Percentiles rank a stretch among this genome's conserved stretches.
Evolutionary conservation across 2,329 filamentous ascomycete genomes (phyloP).

Genomic region (Pyricularia sp.): DNA sequence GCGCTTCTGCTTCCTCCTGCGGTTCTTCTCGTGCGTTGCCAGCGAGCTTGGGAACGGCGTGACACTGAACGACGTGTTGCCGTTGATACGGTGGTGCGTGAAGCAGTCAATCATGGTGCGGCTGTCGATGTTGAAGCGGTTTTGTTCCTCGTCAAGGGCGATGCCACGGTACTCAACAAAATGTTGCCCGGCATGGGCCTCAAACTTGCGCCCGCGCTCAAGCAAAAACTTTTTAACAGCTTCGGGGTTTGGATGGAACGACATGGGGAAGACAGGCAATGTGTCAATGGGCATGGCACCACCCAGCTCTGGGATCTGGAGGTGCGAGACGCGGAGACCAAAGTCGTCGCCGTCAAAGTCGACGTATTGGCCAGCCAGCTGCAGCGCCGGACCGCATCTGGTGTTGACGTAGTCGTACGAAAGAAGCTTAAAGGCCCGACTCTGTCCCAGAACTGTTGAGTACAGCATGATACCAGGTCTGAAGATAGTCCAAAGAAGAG

Average conservation of each 20-base stretch:
- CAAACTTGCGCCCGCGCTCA: constrained; percentile 20
- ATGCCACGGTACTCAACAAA: constrained; percentile 21
- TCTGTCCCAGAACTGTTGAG: constrained; percentile 10
- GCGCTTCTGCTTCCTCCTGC: constrained; percentile 8
- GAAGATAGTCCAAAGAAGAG: constrained; percentile 41
- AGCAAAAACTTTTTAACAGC: constrained; percentile 10
- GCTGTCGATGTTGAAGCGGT: constrained; percentile 15
- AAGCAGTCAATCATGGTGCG: constrained; percentile 24
- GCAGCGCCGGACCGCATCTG: constrained; percentile 12
- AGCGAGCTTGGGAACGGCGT: constrained; percentile 2
- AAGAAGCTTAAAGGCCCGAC: background rate
- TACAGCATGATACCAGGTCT: constrained; percentile 30
- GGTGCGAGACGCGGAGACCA: constrained; percentile 22
- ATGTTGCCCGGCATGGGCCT: constrained; percentile 20
- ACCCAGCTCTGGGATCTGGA: constrained; percentile 22
- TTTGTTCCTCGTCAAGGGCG: constrained; percentile 10
- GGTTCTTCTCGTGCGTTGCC: constrained; percentile 4
- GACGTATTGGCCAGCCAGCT: constrained; percentile 24
- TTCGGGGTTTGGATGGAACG: constrained; percentile 22
- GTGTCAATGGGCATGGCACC: constrained; percentile 25
- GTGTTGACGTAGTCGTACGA: constrained; percentile 19
- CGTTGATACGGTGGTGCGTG: constrained; percentile 17
- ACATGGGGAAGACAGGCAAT: constrained; percentile 29
- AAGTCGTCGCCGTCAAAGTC: constrained; percentile 36
- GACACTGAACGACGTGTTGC: constrained; percentile 8